These are phyloP conservation scores for Rhazya stricta DNA, from an alignment of 257 asterid genomes.

Conservation along the genomic window DNA sequence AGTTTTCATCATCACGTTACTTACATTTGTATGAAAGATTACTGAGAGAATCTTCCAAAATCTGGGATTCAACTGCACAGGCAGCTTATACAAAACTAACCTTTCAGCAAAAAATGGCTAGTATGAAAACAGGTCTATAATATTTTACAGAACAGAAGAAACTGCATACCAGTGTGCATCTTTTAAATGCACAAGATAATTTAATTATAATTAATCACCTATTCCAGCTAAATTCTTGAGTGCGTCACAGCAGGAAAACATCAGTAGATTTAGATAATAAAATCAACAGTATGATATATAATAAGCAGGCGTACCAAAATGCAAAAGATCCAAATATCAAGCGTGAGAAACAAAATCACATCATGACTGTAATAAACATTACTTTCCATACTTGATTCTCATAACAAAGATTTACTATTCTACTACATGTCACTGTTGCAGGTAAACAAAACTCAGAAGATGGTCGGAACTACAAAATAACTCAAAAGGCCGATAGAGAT, in stretches of 20 bases:
- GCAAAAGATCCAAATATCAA: neutral
- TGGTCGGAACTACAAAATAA: conserved; percentile 7
- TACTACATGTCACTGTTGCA: conserved; percentile 7
- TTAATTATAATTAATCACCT: neutral
- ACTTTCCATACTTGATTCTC: neutral
- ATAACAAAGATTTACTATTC: neutral
- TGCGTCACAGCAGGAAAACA: neutral
- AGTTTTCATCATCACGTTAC: too few species aligned
- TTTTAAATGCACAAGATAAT: neutral
- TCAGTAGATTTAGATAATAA: neutral
- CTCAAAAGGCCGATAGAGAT: neutral
- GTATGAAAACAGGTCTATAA: too few species aligned
- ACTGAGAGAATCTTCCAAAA: too few species aligned
- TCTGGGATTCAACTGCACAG: too few species aligned
- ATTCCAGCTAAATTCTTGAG: neutral
- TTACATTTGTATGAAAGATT: too few species aligned
- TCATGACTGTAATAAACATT: neutral
- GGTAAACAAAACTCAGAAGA: conserved; percentile 8
- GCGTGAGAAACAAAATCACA: neutral
- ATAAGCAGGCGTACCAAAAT: too few species aligned
- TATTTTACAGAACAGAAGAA: neutral
- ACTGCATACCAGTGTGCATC: neutral
- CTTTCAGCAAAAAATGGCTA: too few species aligned
- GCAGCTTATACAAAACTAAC: too few species aligned
- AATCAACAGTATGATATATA: too few species aligned